These are phyloP conservation scores for Yamadazyma sp. DNA, from an alignment of 1,139 yeast species.

Conservation along the genomic window DNA sequence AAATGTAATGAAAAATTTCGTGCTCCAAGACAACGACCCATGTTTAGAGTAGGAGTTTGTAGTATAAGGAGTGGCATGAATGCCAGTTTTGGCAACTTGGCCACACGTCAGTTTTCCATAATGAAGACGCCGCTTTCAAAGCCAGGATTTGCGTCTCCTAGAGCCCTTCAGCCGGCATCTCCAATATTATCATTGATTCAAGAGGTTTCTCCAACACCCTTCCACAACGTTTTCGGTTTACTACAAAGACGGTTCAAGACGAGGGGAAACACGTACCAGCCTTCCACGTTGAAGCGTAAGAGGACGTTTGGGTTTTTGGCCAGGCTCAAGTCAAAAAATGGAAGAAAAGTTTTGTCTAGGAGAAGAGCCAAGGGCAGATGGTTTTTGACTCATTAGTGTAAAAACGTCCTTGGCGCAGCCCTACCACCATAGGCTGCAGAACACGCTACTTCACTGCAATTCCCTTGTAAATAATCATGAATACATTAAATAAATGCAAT, in stretches of 20 bases:
- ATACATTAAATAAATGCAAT: constrained; percentile 1
- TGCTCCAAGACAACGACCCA: neutral
- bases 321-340: constrained; percentile 75
- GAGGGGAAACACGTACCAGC: constrained; percentile 94
- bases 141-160: neutral
- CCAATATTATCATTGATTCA: constrained; percentile 7
- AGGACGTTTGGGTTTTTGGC: constrained; percentile 89
- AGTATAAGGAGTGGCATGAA: neutral
- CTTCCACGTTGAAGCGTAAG: constrained; percentile 86
- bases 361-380: constrained; percentile 91
- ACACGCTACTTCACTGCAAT: too few relatives aligned
- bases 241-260: constrained; percentile 73
- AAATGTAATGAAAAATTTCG: constrained; percentile 1
- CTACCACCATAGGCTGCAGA: too few relatives aligned
- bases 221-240: constrained; percentile 35
- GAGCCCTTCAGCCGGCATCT: neutral
- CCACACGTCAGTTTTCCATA: constrained; percentile 8
- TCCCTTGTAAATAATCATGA: neutral
- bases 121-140: constrained; percentile 7
- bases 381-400: constrained; percentile 72
- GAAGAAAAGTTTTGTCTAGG: constrained; percentile 75
- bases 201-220: constrained; percentile 14
- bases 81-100: neutral
- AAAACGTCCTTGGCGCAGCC: too few relatives aligned
- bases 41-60: constrained; percentile 6